Evolutionary conservation across 768 basidiomycete genomes (phyloP), one percentile per base, ranked within the genome.

Genomic region (Panellus pusillus): DNA sequence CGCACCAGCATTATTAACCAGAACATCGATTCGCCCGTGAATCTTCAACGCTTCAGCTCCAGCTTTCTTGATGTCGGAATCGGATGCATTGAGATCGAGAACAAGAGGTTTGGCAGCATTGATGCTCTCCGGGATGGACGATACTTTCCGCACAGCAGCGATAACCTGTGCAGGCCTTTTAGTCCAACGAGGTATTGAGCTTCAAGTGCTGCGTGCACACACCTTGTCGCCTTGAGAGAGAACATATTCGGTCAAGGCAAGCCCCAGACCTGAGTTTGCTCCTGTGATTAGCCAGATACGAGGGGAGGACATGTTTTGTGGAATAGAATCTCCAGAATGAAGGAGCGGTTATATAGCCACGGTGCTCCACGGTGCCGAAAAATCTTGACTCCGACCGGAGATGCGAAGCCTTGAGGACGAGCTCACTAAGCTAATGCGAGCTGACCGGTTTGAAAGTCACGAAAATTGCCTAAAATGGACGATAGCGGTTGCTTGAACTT

Each of bases 251-350:
- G 66, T 56, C 24, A 66, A 47, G 1, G 68, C 62, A 15, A 65
- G 58, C 5, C 68, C 68, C 3, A 69, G 50, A 14, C 68, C 68
- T 0, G 61, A 63, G 42, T 62, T 66, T 0, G 63, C 62, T 8
- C 68, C 68, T 7, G 66, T 66, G 27, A 69, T 62, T 14, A 69
- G 54, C 68, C 68, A 67, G 17, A 45, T 32, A 14, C 50, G 56
- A 44, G 56, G 12, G 1, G 55, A 42, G 17, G 46, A 44, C 44
- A 32, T 39, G 15, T 11, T 37, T 32, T 12, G 17, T 20, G 4
- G 2, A 41, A 40, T 50, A 13, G 6, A 15, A 35, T 14, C 32
- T 15, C 28, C 6, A 9, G 11, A 24, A 24, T 24, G 24, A 24
- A 24, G 24, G 24, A 3, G 6, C 15, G 3, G 38, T 20, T 12